phyloP scores from a whole-genome alignment of 345 rosid species.

The Cardiospermum halicacabum region DNA sequence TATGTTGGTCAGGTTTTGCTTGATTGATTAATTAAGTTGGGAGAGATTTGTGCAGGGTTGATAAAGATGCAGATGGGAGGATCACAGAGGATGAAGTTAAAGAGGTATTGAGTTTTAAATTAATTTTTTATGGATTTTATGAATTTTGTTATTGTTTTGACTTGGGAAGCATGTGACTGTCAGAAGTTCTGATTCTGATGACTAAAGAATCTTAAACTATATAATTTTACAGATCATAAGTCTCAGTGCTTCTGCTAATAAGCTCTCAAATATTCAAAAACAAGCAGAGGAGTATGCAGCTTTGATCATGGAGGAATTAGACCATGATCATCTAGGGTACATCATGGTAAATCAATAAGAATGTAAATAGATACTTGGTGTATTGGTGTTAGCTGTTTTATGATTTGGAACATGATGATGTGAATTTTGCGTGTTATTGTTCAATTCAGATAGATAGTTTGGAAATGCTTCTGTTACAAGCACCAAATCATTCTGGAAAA shows the following conservation, averaged over 20 bases:
- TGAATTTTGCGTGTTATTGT: neutral
- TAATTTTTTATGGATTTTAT: neutral
- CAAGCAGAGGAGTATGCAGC: constrained; percentile 83
- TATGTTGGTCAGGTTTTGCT: too few species aligned
- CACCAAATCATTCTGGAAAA: constrained; percentile 41
- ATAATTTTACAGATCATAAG: constrained; percentile 49
- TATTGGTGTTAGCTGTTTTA: too few species aligned
- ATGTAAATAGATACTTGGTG: neutral
- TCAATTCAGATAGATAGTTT: constrained; percentile 54
- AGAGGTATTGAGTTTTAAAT: constrained; percentile 40
- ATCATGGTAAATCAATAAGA: constrained; percentile 46
- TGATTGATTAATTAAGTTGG: neutral
- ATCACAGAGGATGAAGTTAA: constrained; percentile 67
- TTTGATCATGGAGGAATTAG: constrained; percentile 80
- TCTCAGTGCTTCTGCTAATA: constrained; percentile 80
- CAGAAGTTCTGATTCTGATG: neutral
- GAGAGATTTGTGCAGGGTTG: constrained; percentile 53
- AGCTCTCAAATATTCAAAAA: constrained; percentile 52
- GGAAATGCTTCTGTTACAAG: constrained; percentile 61
- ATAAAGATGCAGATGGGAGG: constrained; percentile 84
- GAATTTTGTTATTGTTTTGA: neutral
- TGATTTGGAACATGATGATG: neutral
- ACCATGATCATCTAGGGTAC: constrained; percentile 65
- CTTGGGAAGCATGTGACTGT: constrained; percentile 17
- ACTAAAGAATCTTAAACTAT: neutral